Evolutionary conservation across 2,329 filamentous ascomycete species (phyloP).

Genomic region (Cordyceps pruinosa): DNA sequence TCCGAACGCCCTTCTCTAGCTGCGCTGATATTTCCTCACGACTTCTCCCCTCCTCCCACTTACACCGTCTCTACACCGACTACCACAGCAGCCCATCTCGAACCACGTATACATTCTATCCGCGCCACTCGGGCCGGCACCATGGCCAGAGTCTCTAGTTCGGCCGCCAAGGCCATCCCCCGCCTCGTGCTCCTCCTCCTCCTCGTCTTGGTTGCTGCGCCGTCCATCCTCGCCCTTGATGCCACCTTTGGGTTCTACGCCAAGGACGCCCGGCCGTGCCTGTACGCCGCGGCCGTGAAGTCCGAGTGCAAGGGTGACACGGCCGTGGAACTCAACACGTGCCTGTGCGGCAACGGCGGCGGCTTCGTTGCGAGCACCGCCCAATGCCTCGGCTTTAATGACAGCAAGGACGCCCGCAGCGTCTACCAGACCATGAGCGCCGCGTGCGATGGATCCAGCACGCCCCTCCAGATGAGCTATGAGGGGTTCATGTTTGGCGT

Average conservation of each 20-base stretch:
- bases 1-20: too few species aligned
- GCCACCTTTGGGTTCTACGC: conserved; percentile 41
- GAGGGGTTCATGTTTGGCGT: conserved; percentile 29
- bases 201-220: background rate
- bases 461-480: conserved; percentile 31
- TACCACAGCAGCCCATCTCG: background rate
- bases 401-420: conserved; percentile 26
- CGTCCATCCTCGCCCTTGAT: conserved; percentile 17
- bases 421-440: conserved; percentile 34
- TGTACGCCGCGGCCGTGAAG: conserved; percentile 28
- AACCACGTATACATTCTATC: background rate
- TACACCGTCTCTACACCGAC: background rate
- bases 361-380: conserved; percentile 38
- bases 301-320: conserved; percentile 32
- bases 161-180: background rate
- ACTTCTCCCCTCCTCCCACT: background rate
- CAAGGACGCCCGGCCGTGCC: conserved; percentile 31
- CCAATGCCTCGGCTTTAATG: conserved; percentile 31
- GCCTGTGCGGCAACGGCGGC: conserved; percentile 39
- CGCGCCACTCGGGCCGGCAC: background rate
- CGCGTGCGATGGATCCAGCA: conserved; percentile 35
- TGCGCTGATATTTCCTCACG: too few species aligned
- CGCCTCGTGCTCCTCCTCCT: background rate
- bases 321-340: conserved; percentile 33
- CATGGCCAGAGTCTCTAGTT: background rate